Conservation (phyloP, 306 rosid species). For the Prunus mongolica region DNA sequence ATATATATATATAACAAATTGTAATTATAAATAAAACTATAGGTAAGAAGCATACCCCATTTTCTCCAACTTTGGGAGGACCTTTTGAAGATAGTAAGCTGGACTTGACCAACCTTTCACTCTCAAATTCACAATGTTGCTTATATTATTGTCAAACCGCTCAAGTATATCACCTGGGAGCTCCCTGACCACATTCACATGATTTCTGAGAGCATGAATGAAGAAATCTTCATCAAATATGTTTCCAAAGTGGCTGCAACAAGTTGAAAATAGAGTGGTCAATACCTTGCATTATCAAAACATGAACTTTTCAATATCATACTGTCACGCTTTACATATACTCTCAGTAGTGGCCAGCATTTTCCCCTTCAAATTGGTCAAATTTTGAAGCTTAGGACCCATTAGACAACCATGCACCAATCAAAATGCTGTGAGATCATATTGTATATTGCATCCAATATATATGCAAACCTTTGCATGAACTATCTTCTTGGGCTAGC, state of each 20-base stretch:
- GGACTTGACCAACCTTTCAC: constrained; percentile 97
- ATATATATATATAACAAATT: not conserved
- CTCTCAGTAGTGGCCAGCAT: too few relatives aligned
- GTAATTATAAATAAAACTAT: not conserved
- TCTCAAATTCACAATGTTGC: constrained; percentile 89
- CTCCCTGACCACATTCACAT: constrained; percentile 69
- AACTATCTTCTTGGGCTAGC: not conserved
- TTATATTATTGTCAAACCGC: constrained; percentile 77
- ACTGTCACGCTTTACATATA: not conserved
- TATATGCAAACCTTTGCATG: not conserved
- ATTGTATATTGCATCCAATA: not conserved
- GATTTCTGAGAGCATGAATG: constrained; percentile 60
- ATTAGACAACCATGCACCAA: not conserved
- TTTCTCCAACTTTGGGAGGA: constrained; percentile 78
- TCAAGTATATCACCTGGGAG: constrained; percentile 72
- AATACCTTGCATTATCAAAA: not conserved
- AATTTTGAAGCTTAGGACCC: not conserved
- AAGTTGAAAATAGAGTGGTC: constrained; percentile 14
- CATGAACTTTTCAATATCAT: not conserved
- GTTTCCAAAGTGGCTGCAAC: constrained; percentile 77
- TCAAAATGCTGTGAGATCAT: not conserved
- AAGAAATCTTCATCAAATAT: constrained; percentile 90
- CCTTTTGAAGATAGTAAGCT: constrained; percentile 80
- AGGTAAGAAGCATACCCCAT: constrained; percentile 48
- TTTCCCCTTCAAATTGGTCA: not conserved